Conservation (phyloP, 2,329 filamentous ascomycete genomes). For the Diaporthe caulivora region DNA sequence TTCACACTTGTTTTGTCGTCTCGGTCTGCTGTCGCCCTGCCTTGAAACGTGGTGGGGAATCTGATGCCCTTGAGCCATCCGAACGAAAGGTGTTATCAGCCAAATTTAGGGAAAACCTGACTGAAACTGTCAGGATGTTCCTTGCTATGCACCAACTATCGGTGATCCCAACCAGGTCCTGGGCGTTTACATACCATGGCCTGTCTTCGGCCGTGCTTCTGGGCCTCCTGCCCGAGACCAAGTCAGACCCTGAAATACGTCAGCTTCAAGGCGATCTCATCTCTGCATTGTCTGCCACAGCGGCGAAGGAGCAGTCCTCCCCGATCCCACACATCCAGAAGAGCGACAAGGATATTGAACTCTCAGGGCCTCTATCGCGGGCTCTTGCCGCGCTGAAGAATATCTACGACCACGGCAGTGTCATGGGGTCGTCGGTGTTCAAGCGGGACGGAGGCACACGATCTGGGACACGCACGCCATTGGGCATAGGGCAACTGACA, state of each 20-base stretch:
- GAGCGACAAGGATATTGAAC: conserved; percentile 71
- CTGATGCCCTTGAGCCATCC: conserved; percentile 56
- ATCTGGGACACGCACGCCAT: conserved; percentile 60
- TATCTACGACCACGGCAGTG: conserved; percentile 74
- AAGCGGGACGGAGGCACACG: conserved; percentile 62
- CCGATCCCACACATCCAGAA: conserved; percentile 65
- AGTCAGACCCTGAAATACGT: conserved; percentile 72
- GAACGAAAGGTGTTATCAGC: conserved; percentile 69
- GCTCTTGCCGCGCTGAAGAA: conserved; percentile 72
- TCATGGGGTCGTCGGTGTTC: conserved; percentile 60
- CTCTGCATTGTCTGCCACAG: conserved; percentile 72
- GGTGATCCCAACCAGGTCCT: conserved; percentile 74
- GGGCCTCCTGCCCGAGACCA: conserved; percentile 73
- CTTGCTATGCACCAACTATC: conserved; percentile 77
- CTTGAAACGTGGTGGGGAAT: conserved; percentile 64
- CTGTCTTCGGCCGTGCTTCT: conserved; percentile 74
- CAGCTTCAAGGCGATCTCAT: conserved; percentile 75
- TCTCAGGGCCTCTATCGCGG: conserved; percentile 71
- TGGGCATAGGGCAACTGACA: conserved; percentile 47
- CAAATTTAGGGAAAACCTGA: conserved; percentile 72
- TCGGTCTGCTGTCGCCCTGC: conserved; percentile 75
- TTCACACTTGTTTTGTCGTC: conserved; percentile 75
- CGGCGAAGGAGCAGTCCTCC: conserved; percentile 70
- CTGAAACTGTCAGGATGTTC: conserved; percentile 77
- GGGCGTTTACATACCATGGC: conserved; percentile 77